Evolutionary conservation across 2,329 filamentous ascomycete genomes (phyloP).

Genomic region (Lasiodiplodia theobromae): DNA sequence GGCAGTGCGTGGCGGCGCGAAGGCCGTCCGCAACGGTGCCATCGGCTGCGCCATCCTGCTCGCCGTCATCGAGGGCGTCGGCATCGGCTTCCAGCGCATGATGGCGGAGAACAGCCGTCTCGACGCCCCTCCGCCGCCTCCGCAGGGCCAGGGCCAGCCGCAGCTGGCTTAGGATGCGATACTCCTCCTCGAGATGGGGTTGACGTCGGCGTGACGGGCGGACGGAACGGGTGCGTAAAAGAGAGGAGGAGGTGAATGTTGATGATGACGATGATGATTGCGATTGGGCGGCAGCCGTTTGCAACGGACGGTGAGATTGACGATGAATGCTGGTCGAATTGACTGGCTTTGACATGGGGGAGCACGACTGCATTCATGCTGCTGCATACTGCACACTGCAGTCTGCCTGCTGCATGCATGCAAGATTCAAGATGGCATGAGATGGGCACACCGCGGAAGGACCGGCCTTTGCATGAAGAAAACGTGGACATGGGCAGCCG

Average conservation of each 20-base stretch:
- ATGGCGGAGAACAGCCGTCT: conserved; percentile 88
- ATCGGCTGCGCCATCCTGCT: conserved; percentile 95
- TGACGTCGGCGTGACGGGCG: conserved; percentile 21
- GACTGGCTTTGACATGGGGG: conserved; percentile 3
- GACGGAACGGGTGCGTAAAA: background rate
- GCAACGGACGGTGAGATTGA: background rate
- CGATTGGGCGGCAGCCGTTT: background rate
- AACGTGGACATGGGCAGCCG: conserved; percentile 17
- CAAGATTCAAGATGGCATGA: conserved; percentile 25
- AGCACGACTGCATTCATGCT: conserved; percentile 2
- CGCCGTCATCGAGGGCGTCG: conserved; percentile 95
- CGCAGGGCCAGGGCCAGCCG: conserved; percentile 34
- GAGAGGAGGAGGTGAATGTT: conserved; percentile 1
- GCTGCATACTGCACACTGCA: conserved; percentile 1
- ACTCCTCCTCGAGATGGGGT: conserved; percentile 27
- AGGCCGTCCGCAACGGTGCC: conserved; percentile 91
- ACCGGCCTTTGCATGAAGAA: conserved; percentile 17
- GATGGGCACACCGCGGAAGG: conserved; percentile 8
- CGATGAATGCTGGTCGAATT: conserved; percentile 3
- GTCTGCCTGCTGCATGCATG: conserved; percentile 16
- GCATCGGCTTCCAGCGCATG: conserved; percentile 94
- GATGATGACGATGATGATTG: background rate
- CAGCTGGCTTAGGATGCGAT: conserved; percentile 27
- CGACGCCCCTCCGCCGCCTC: conserved; percentile 63
- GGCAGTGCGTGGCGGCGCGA: conserved; percentile 88